Base-by-base conservation (phyloP, 23 red algal species). In the Pyropia yezoensis region DNA sequence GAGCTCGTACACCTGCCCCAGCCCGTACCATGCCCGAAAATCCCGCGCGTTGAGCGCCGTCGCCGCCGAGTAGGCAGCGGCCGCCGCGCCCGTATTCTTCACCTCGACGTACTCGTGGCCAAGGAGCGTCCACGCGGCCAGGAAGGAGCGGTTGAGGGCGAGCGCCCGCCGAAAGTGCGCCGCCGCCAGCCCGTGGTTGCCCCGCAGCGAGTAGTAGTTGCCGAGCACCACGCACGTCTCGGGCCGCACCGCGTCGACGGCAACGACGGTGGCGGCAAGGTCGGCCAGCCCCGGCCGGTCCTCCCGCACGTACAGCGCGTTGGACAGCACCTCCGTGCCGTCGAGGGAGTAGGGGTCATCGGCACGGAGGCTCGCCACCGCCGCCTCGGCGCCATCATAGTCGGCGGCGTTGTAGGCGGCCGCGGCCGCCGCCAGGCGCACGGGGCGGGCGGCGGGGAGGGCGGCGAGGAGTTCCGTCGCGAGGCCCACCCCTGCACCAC, bases 51-150 rank as follows among this genome's bases (percentile, higher is more conserved):
- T 74, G 16, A 98, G 73, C 33, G 91, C 94, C 17, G 91, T 74
- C 15, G 94, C 94, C 29, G 79, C 47, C 6, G 86, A 66, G 54
- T 98, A 98, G 5, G 86, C 94, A 34, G 91, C 94, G 6, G 87
- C 83, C 18, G 94, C 94, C 5, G 87, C 88, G 13, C 80, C 33
- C 23, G 94, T 88, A 74, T 98, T 98, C 62, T 87, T 89, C 72
- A 98, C 79, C 70, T 98, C 94, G 50, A 98, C 62, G 64, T 80
- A 98, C 77, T 98, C 94, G 65, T 98, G 94, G 7, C 94, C 94
- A 62, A 98, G 91, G 58, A 98, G 79, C 24, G 85, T 98, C 80
- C 84, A 98, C 13, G 85, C 94, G 13, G 85, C 76, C 5, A 82
- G 56, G 77, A 91, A 98, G 33, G 79, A 76, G 6, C 75, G 94